Percentiles rank a stretch among this genome's conserved stretches.
Evolutionary conservation across 140 eudicot genomes (phyloP).

Genomic region (Bidens hawaiensis): DNA sequence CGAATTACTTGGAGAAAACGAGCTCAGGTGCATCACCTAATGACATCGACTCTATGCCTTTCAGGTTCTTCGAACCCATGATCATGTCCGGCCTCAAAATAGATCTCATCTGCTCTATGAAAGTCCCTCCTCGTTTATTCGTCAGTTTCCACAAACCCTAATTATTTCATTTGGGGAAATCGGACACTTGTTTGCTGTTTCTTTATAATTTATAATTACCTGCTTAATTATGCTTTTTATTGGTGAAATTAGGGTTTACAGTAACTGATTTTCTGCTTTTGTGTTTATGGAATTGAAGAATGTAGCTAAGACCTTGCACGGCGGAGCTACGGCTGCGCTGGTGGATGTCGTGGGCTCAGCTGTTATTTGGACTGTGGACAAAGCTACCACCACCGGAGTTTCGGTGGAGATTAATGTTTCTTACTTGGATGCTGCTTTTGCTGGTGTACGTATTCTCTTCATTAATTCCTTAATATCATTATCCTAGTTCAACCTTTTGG

Average conservation of each 20-base stretch:
- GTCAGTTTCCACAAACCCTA: slow-evolving; percentile 20
- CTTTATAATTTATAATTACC: slow-evolving; percentile 37
- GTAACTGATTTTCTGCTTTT: slow-evolving; percentile 8
- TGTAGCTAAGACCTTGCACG: slow-evolving; percentile 65
- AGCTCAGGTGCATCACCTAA: slow-evolving; percentile 28
- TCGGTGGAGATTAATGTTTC: slow-evolving; percentile 94
- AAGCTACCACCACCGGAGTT: slow-evolving; percentile 50
- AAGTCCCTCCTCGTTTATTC: slow-evolving; percentile 74
- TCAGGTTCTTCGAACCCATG: slow-evolving; percentile 64
- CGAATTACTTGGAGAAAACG: slow-evolving; percentile 52
- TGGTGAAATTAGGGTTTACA: slow-evolving; percentile 9
- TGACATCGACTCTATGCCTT: slow-evolving; percentile 58
- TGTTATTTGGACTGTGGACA: slow-evolving; percentile 41
- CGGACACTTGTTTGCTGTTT: slow-evolving; percentile 23
- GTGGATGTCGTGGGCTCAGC: slow-evolving; percentile 89
- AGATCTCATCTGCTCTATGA: slow-evolving; percentile 74
- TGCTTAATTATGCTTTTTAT: not conserved
- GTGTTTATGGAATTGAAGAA: slow-evolving; percentile 35
- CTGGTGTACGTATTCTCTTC: slow-evolving; percentile 49
- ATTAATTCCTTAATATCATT: not conserved
- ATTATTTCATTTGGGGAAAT: slow-evolving; percentile 4
- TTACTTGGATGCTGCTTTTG: slow-evolving; percentile 75
- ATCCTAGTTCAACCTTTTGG: not conserved
- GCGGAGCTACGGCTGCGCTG: slow-evolving; percentile 86
- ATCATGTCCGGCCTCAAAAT: slow-evolving; percentile 61